Evolutionary conservation across 768 basidiomycete species (phyloP).

Genomic region (Trichaptum fuscoviolaceum): DNA sequence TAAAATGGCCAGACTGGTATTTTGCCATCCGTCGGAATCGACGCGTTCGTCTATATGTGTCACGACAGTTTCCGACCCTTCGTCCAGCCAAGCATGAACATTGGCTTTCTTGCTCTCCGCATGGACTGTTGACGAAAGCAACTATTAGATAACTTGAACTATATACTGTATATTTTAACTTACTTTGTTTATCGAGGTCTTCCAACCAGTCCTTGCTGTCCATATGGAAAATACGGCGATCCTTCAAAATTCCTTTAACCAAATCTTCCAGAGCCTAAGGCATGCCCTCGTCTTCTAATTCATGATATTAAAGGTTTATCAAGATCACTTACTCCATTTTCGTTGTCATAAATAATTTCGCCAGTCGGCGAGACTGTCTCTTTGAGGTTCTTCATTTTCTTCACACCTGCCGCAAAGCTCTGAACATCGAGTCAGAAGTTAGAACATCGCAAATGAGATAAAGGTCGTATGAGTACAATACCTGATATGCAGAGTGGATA

Average conservation of each 20-base stretch:
- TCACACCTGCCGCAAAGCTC: not conserved
- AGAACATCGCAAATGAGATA: not conserved
- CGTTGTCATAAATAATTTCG: not conserved
- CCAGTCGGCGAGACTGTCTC: not conserved
- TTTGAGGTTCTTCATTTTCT: not conserved
- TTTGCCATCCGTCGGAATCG: not conserved
- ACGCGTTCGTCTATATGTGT: not conserved
- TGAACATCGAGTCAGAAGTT: not conserved
- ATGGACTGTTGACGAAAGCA: not conserved
- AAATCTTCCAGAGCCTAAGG: not conserved
- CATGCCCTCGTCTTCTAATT: not conserved
- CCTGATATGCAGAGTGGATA: not conserved
- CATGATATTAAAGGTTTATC: not conserved
- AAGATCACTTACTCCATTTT: not conserved
- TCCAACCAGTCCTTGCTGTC: conserved; percentile 4
- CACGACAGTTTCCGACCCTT: not conserved
- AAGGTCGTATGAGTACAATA: not conserved
- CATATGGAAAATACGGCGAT: conserved; percentile 1
- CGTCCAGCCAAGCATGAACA: not conserved
- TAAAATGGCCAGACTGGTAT: not conserved
- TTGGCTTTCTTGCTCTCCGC: not conserved
- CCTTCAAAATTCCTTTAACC: not conserved
- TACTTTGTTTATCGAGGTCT: not conserved
- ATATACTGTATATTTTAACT: not conserved
- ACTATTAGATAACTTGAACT: not conserved